These are phyloP conservation scores for Phytopythium ostracodes DNA, from an alignment of 352 stramenopile genomes.

Conservation along the genomic window DNA sequence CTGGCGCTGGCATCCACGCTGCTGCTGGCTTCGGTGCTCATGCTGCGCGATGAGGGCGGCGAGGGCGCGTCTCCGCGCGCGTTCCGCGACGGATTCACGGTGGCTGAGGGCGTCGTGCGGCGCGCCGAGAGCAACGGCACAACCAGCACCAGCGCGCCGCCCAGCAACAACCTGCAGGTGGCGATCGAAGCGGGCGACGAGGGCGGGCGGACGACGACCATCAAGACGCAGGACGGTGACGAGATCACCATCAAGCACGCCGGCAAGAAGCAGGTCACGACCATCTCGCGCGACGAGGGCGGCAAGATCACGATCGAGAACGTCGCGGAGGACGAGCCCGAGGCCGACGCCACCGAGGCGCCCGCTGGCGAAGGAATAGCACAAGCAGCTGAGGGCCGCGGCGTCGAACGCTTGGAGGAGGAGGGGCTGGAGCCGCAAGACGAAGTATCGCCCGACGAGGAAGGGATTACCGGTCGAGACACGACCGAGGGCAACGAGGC, in stretches of 20 bases:
- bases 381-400: conserved; percentile 18
- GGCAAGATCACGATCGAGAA: conserved; percentile 77
- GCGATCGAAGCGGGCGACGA: conserved; percentile 9
- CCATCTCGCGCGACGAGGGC: conserved; percentile 63
- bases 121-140: conserved; percentile 30
- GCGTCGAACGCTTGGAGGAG: conserved; percentile 22
- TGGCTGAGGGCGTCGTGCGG: conserved; percentile 40
- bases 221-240: conserved; percentile 72
- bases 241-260: conserved; percentile 77
- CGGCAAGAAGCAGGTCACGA: conserved; percentile 60
- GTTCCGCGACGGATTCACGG: conserved; percentile 75
- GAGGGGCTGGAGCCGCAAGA: conserved; percentile 5
- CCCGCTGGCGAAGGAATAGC: conserved; percentile 2
- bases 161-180: neutral
- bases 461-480: neutral
- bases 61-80: conserved; percentile 28
- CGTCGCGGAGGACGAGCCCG: conserved; percentile 4
- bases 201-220: conserved; percentile 53
- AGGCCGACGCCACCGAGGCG: too few relatives aligned
- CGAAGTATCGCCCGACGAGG: too few relatives aligned
- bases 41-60: conserved; percentile 49
- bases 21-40: conserved; percentile 53
- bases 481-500: conserved; percentile 9
- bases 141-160: conserved; percentile 8
- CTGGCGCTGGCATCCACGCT: conserved; percentile 42